phyloP scores from a whole-genome alignment of 371 early-diverging fungal genomes.

The Synchytrium microbalum region DNA sequence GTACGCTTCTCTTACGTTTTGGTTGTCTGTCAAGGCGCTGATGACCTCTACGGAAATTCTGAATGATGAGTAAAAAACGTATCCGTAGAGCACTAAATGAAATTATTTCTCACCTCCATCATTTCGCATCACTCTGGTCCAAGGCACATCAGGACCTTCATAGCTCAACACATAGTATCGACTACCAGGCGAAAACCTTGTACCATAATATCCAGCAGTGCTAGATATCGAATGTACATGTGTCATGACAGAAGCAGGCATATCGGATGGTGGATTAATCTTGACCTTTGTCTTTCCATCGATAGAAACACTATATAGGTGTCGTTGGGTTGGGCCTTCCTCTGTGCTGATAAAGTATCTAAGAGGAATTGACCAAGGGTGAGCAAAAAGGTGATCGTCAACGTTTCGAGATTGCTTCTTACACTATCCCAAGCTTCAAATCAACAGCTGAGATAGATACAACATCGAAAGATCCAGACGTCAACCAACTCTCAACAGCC shows the following conservation, averaged over 20 bases:
- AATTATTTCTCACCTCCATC: constrained; percentile 7
- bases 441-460: constrained; percentile 56
- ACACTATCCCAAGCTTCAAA: constrained; percentile 9
- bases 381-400: constrained; percentile 3
- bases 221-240: not conserved
- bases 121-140: constrained; percentile 21
- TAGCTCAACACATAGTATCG: constrained; percentile 69
- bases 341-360: constrained; percentile 65
- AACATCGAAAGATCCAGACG: constrained; percentile 82
- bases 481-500: constrained; percentile 50
- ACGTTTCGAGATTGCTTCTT: not conserved
- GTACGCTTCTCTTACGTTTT: constrained; percentile 2
- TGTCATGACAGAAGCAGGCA: constrained; percentile 6
- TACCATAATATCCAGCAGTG: constrained; percentile 56
- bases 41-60: not conserved
- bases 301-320: constrained; percentile 59
- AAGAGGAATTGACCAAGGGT: constrained; percentile 1
- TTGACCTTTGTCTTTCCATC: constrained; percentile 30
- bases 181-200: constrained; percentile 64
- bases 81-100: too few species aligned
- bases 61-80: not conserved
- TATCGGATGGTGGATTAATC: constrained; percentile 38
- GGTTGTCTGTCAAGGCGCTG: not conserved
- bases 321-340: constrained; percentile 67
- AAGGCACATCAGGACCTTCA: constrained; percentile 83